Base-by-base conservation (phyloP, 306 rosid species). In the Amphicarpaea edgeworthii region DNA sequence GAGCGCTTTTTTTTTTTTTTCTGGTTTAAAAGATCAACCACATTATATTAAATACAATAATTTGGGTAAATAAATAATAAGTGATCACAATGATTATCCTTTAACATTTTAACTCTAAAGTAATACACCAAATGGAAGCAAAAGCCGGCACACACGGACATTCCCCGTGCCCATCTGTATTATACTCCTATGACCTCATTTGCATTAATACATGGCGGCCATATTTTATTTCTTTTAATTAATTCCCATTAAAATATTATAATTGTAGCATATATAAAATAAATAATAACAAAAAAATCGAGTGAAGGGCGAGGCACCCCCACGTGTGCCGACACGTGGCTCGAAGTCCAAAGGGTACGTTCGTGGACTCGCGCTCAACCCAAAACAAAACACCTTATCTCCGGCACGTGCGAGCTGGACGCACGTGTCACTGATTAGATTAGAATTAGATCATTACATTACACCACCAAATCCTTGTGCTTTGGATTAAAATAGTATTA, bases 271-370 rank as follows among this genome's bases (percentile, higher is more conserved):
- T 1, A 19, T 3, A 37, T 37, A 21, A 47, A 60, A 37, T 7
- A 63, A 51, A 4, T 14, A 14, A 51, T 10, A 5, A 12, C 34
- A 19, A 11, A 45, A 43, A 12, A 63, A 17, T 1, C 6, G 40
- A 46, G 2, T 42, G 21, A 51, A 57, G 28, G 16, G 60, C 14
- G 53, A 75, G 38, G 74, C 70, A 42, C 3, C 2, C 67, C 80
- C 81, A 83, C 86, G 85, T 85, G 61, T 47, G 38, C 78, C 75
- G 83, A 89, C 94, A 89, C 91, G 91, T 79, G 87, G 84, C 88
- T 75, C 90, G 68, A 7, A 42, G 42, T 59, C 69, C 82, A 74
- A 10, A 75, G 10, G 32, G 1, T 76, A 24, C 67, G 51, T 74
- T 63, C 8, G 71, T 74, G 64, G 79, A 57, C 70, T 70, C 85